A percentile compares a stretch with the other conserved stretches of the same genome.
Conservation (phyloP, 73 alveolate genomes). For the Paramecium octaurelia region DNA sequence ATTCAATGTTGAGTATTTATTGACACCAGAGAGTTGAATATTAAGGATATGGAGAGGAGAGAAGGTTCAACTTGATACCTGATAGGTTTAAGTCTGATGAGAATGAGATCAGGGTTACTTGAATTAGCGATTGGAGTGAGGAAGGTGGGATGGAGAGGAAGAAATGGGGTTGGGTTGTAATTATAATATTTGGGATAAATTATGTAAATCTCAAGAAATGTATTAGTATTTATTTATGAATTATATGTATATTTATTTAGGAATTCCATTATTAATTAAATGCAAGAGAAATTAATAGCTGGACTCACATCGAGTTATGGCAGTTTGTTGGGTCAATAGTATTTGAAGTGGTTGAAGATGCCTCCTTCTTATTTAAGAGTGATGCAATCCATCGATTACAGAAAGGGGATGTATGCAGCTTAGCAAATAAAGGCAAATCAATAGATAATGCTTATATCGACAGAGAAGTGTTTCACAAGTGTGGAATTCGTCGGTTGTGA, state of each 20-base stretch:
- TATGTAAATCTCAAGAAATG: not conserved
- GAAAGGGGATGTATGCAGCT: not conserved
- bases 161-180: not conserved
- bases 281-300: slow-evolving; percentile 3
- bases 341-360: slow-evolving; percentile 2
- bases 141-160: not conserved
- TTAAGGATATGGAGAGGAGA: too few relatives aligned
- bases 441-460: not conserved
- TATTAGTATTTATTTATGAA: not conserved
- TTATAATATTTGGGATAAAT: not conserved
- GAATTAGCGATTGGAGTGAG: too few relatives aligned
- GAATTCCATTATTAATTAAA: not conserved
- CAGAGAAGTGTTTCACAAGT: slow-evolving; percentile 33
- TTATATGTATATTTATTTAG: not conserved
- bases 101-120: too few relatives aligned
- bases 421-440: not conserved
- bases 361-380: slow-evolving; percentile 16
- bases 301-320: slow-evolving; percentile 1
- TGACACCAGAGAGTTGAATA: not conserved
- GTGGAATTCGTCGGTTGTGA: slow-evolving; percentile 43
- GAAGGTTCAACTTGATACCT: too few relatives aligned
- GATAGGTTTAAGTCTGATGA: too few relatives aligned
- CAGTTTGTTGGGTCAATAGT: not conserved
- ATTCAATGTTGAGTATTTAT: too few relatives aligned
- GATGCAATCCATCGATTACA: not conserved